Evolutionary conservation across 164 flowering plant genomes (phyloP).

Genomic region (Hamamelis virginiana): DNA sequence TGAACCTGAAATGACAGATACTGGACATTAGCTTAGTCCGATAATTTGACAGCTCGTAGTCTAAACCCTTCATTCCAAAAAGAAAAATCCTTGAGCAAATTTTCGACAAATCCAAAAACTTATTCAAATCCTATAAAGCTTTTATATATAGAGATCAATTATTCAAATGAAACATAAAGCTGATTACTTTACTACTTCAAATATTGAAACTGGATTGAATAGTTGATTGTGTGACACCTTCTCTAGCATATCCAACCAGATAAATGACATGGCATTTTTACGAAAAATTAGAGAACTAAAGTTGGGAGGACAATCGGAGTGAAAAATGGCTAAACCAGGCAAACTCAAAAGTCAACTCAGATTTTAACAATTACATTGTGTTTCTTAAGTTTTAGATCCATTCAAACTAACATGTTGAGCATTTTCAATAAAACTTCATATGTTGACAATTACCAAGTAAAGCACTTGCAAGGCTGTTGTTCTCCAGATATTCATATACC

Average conservation of each 20-base stretch:
- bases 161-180: too few species aligned
- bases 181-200: too few species aligned
- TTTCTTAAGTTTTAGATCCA: neutral
- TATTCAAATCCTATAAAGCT: too few species aligned
- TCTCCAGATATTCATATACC: slow-evolving; percentile 80
- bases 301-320: neutral
- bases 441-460: slow-evolving; percentile 50
- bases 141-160: too few species aligned
- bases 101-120: too few species aligned
- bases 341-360: neutral
- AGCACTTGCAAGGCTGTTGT: slow-evolving; percentile 70
- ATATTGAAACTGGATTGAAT: too few species aligned
- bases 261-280: neutral
- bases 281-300: neutral
- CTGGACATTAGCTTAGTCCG: slow-evolving; percentile 2
- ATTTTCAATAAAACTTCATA: neutral
- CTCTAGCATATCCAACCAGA: neutral
- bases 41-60: neutral
- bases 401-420: neutral
- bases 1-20: slow-evolving; percentile 41
- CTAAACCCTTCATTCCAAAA: neutral
- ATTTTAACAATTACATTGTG: neutral
- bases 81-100: too few species aligned
- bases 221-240: too few species aligned
- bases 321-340: neutral